Percentiles rank a stretch among this genome's conserved stretches.
Conservation (phyloP, 1,284 basidiomycete species). For the Meira nashicola region DNA sequence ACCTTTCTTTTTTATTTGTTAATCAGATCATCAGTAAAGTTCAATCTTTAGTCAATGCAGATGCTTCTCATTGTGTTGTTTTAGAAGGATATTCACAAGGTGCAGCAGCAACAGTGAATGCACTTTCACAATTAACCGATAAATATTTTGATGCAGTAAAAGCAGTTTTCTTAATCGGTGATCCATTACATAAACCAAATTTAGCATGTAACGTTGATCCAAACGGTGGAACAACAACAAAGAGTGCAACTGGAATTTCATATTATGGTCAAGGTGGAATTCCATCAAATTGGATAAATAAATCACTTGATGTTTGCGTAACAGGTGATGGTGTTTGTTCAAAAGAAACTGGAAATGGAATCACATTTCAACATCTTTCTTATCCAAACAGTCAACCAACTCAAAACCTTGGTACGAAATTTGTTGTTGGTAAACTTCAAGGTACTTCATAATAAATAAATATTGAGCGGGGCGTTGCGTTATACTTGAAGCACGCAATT, state of each 20-base stretch:
- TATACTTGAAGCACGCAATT: too few relatives aligned
- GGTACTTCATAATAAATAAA: too few relatives aligned
- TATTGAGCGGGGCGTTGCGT: too few relatives aligned
- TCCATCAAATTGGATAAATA: conserved; percentile 35
- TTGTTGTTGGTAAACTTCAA: conserved; percentile 12
- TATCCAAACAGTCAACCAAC: conserved; percentile 28
- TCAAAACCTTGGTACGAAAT: conserved; percentile 35
- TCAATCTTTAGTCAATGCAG: not conserved
- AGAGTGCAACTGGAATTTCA: conserved; percentile 29
- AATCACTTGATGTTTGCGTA: conserved; percentile 45
- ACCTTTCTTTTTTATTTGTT: not conserved
- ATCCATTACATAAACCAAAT: conserved; percentile 43
- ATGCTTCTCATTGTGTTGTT: conserved; percentile 26
- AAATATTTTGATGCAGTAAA: conserved; percentile 37
- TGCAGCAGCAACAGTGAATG: conserved; percentile 41
- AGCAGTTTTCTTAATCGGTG: conserved; percentile 48
- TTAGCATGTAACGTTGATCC: conserved; percentile 46
- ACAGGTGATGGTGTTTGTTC: conserved; percentile 48
- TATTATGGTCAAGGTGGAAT: conserved; percentile 22
- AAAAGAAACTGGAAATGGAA: conserved; percentile 27
- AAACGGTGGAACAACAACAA: conserved; percentile 32
- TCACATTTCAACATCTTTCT: conserved; percentile 35
- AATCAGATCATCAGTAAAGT: conserved; percentile 22
- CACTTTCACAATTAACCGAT: conserved; percentile 30
- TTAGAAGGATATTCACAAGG: conserved; percentile 42